Base-by-base conservation (phyloP, 2,329 filamentous ascomycete species). In the Cercospora sp. region DNA sequence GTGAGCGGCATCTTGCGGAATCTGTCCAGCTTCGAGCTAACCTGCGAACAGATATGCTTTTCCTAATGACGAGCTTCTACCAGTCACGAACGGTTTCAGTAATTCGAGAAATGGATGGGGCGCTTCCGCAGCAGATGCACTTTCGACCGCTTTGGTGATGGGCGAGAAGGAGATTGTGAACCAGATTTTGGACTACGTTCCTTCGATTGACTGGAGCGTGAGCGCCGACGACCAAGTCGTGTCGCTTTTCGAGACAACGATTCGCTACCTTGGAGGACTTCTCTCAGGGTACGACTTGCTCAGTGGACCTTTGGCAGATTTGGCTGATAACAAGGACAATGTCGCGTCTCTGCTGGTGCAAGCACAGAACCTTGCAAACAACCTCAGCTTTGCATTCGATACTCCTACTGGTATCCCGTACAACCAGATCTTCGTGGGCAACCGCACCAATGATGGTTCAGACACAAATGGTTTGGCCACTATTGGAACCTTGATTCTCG, bases 191-290 rank as follows among this genome's bases (percentile, higher is more conserved):
- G 62, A 90, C 5, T 89, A 89, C 76, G 86, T 96, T 55, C 85
- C 87, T 0, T 86, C 80, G 0, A 90, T 96, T 74, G 83, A 96
- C 78, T 96, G 92, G 76, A 85, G 85, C 39, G 81, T 97, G 74
- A 93, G 97, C 80, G 96, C 92, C 0, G 68, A 73, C 0, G 75
- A 83, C 2, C 79, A 83, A 1, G 79, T 83, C 9, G 88, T 96
- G 60, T 94, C 90, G 42, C 80, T 97, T 7, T 97, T 97, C 74
- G 93, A 97, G 80, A 96, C 92, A 0, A 97, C 92, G 0, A 96
- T 97, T 76, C 89, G 93, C 28, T 96, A 96, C 74, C 81, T 97
- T 1, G 93, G 88, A 10, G 93, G 93, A 18, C 84, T 97, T 73
- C 77, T 97, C 8, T 91, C 92, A 1, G 91, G 84, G 3, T 90